phyloP scores from a whole-genome alignment of 78 protist genomes.

The Dictyostelium capitatum region DNA sequence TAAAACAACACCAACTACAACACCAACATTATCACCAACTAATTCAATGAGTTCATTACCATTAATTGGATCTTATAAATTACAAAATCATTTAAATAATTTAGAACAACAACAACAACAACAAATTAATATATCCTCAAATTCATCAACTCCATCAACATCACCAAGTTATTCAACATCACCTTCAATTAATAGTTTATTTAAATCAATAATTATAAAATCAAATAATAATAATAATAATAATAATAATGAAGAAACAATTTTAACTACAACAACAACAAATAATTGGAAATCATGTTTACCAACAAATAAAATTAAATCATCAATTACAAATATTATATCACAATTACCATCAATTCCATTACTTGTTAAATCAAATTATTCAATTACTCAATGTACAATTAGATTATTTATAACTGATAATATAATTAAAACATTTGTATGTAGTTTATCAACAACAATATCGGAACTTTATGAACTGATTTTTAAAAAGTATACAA shows the following conservation, averaged over 20 bases:
- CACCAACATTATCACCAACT: neutral
- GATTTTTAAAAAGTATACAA: slow-evolving; percentile 24
- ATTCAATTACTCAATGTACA: slow-evolving; percentile 37
- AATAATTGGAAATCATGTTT: slow-evolving; percentile 36
- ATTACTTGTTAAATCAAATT: neutral
- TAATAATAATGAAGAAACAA: neutral
- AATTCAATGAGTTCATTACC: neutral
- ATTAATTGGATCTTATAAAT: neutral
- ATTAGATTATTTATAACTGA: slow-evolving; percentile 46
- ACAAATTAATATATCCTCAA: too few relatives aligned
- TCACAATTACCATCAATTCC: slow-evolving; percentile 7
- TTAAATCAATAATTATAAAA: neutral
- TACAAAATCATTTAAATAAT: too few relatives aligned
- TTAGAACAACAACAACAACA: too few relatives aligned
- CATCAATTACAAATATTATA: neutral
- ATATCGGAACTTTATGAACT: slow-evolving; percentile 42
- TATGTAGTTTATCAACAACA: slow-evolving; percentile 32
- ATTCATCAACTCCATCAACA: neutral
- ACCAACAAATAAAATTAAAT: neutral
- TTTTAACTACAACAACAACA: neutral
- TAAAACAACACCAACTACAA: neutral
- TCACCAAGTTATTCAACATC: neutral
- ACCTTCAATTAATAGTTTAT: neutral
- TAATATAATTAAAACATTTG: slow-evolving; percentile 59
- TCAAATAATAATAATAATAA: neutral